Conservation (phyloP, 2,329 filamentous ascomycete species). For the Phoma sp. region DNA sequence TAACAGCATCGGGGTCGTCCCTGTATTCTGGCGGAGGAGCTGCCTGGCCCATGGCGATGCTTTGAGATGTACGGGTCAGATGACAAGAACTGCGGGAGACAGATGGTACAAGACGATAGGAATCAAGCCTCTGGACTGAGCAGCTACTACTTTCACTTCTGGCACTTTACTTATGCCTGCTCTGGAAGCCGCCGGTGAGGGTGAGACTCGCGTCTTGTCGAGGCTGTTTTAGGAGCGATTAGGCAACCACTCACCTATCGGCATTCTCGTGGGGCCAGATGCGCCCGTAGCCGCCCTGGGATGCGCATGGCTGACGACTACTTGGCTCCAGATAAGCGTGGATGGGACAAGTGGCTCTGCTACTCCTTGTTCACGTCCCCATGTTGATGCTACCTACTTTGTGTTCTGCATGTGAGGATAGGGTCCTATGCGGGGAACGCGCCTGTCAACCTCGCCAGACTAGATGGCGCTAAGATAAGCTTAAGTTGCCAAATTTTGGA, state of each 20-base stretch:
- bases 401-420: background rate
- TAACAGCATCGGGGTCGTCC: constrained; percentile 48
- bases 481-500: constrained; percentile 38
- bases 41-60: constrained; percentile 40
- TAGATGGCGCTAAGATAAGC: constrained; percentile 39
- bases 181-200: constrained; percentile 25
- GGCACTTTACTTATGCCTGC: constrained; percentile 15
- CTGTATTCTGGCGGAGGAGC: constrained; percentile 33
- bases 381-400: too few relatives aligned
- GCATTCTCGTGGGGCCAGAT: constrained; percentile 9
- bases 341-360: constrained; percentile 1
- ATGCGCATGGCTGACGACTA: background rate
- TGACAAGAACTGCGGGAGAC: background rate
- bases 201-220: constrained; percentile 26
- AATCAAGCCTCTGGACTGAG: background rate
- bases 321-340: background rate
- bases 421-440: constrained; percentile 6
- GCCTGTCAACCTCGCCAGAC: background rate
- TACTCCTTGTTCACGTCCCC: background rate
- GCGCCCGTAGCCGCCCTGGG: background rate
- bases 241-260: constrained; percentile 33
- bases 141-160: background rate
- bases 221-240: constrained; percentile 28
- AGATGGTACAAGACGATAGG: background rate
- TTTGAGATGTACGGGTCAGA: too few relatives aligned